phyloP scores from a whole-genome alignment of 192 early-diverging fungal species.

The Gonapodya prolifera region DNA sequence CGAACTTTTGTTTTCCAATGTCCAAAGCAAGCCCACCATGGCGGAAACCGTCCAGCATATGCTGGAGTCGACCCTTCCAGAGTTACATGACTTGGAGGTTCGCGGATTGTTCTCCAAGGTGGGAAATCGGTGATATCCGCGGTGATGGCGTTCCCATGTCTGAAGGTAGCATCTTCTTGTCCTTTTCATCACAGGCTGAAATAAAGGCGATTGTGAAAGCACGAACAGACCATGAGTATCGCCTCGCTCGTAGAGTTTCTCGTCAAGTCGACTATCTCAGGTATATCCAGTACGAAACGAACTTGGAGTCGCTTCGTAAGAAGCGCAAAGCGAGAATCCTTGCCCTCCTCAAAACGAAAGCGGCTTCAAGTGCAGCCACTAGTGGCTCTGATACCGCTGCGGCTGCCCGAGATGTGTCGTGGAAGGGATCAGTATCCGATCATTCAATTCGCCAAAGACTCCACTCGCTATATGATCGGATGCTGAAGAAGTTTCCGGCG shows the following conservation, averaged over 20 bases:
- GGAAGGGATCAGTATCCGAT: constrained; percentile 44
- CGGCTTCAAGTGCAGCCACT: not conserved
- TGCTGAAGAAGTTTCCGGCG: constrained; percentile 61
- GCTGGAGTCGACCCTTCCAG: constrained; percentile 86
- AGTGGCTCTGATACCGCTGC: not conserved
- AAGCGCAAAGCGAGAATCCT: constrained; percentile 57
- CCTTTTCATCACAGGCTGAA: constrained; percentile 39
- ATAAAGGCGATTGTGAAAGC: constrained; percentile 77
- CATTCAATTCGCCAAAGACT: constrained; percentile 63
- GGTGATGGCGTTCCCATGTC: not conserved
- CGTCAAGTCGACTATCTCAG: constrained; percentile 70
- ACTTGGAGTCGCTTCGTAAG: constrained; percentile 68
- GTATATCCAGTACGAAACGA: constrained; percentile 92
- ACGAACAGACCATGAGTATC: constrained; percentile 79
- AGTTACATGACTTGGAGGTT: constrained; percentile 78
- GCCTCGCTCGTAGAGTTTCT: constrained; percentile 62
- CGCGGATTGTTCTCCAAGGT: constrained; percentile 65
- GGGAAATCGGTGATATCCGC: not conserved
- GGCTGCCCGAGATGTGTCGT: not conserved
- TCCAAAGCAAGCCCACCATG: constrained; percentile 33
- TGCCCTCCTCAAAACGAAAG: not conserved
- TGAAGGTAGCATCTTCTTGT: too few relatives aligned
- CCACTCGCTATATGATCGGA: constrained; percentile 65
- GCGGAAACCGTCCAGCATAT: constrained; percentile 81
- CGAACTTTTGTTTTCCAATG: not conserved